Evolutionary conservation across 1,139 yeast genomes (phyloP), one percentile per base, ranked within the genome.

Genomic region (Sugiyamaella paludigena): DNA sequence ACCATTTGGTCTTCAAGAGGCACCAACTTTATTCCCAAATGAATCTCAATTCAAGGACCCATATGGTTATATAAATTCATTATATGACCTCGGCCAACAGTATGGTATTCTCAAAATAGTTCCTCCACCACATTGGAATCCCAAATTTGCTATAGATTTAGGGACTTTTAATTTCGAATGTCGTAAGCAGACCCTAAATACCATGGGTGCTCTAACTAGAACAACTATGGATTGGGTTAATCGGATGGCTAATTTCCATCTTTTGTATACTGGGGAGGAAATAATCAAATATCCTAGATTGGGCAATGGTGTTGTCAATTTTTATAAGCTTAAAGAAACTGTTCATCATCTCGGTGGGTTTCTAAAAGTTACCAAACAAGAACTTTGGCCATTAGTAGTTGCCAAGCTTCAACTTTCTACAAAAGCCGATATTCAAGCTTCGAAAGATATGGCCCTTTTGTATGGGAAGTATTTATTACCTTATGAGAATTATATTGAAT

Each of bases 51-150:
- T 75, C 50, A 62, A 69, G 19, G 84, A 82, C 62, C 81, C 81
- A 6, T 59, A 66, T 26, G 53, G 47, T 11, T 71, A 66, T 48
- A 73, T 83, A 41, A 83, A 80, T 53, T 68, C 74, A 24, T 61
- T 79, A 26, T 62, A 65, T 24, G 70, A 68, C 4, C 52, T 70
- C 7, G 91, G 88, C 0, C 64, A 64, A 47, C 60, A 70, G 41
- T 76, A 73, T 61, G 96, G 96, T 1, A 92, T 91, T n/a, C 73
- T 87, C 28, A 87, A 86, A 63, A 68, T 88, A 16, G 71, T 75
- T n/a, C 78, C 85, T 0, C 84, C 86, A 0, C 54, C 58, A 6
- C 51, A 60, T 16, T 73, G 76, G 73, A 57, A 59, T 37, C 71
- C 70, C 12, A 64, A 59, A 45, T 76, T 70, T 58, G 67, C 73